Percentiles rank a stretch among this genome's conserved stretches.
Evolutionary conservation across 108 stramenopile species (phyloP).

Genomic region (Discostella pseudostelligera): DNA sequence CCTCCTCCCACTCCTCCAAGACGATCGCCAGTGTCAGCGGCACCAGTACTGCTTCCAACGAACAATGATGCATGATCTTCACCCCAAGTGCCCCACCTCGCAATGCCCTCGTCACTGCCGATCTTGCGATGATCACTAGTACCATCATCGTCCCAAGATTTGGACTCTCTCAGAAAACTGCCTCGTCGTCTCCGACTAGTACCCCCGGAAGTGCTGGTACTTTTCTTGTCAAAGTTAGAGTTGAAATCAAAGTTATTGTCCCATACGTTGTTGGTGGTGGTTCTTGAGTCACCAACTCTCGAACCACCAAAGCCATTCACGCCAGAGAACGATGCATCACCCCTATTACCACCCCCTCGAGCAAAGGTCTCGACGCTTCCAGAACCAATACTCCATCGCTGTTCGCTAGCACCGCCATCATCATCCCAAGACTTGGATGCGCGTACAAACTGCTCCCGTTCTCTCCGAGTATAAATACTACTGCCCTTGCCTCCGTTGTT

Average conservation of each 20-base stretch:
- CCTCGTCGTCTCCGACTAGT: neutral
- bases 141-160: conserved; percentile 3
- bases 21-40: neutral
- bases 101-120: neutral
- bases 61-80: neutral
- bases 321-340: too few relatives aligned
- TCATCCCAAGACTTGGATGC: conserved; percentile 35
- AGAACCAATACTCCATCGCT: neutral
- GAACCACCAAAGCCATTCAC: too few relatives aligned
- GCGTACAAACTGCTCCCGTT: neutral
- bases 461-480: neutral
- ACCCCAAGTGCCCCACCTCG: neutral
- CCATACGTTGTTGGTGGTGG: too few relatives aligned
- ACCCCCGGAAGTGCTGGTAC: too few relatives aligned
- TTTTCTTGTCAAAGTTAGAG: too few relatives aligned
- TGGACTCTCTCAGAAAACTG: neutral
- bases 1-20: neutral
- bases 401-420: conserved; percentile 5
- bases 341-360: too few relatives aligned
- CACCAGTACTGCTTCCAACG: neutral
- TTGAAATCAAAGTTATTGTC: too few relatives aligned
- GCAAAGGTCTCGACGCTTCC: neutral
- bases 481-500: too few relatives aligned
- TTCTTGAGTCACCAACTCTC: neutral
- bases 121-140: neutral